Conservation (phyloP, 2,329 filamentous ascomycete species). For the Penicillium sp. region DNA sequence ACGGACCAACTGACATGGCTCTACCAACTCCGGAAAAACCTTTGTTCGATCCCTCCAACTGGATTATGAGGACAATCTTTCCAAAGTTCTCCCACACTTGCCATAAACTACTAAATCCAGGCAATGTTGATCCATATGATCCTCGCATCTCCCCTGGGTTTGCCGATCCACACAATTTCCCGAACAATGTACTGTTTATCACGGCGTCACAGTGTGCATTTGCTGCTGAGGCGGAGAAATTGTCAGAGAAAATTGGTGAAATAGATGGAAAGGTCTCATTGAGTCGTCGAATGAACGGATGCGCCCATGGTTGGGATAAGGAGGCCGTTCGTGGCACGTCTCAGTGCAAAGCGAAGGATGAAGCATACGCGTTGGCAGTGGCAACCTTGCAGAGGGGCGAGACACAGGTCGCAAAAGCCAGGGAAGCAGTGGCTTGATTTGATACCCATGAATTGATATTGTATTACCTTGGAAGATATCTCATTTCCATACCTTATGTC, state of each 20-base stretch:
- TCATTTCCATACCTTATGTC: background rate
- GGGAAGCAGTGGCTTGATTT: background rate
- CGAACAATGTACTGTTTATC: conserved; percentile 24
- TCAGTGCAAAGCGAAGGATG: conserved; percentile 26
- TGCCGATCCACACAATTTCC: conserved; percentile 21
- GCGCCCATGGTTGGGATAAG: conserved; percentile 42
- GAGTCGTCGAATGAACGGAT: conserved; percentile 29
- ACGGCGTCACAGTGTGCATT: conserved; percentile 26
- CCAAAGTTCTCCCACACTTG: conserved; percentile 26
- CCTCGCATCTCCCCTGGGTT: conserved; percentile 27
- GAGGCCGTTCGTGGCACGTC: conserved; percentile 25
- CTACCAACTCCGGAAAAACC: conserved; percentile 14
- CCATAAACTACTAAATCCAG: conserved; percentile 22
- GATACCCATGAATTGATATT: conserved; percentile 3
- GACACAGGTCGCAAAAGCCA: background rate
- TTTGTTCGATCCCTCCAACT: conserved; percentile 13
- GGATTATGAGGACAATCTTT: conserved; percentile 21
- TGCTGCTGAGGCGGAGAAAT: conserved; percentile 25
- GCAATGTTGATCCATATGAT: conserved; percentile 13
- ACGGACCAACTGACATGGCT: conserved; percentile 25
- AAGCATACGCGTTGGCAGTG: conserved; percentile 32
- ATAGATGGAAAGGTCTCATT: conserved; percentile 14
- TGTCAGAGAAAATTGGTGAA: conserved; percentile 20
- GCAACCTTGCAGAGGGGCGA: conserved; percentile 17
- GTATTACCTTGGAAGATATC: background rate